Evolutionary conservation across 495 filamentous ascomycete species (phyloP).

Genomic region (Terfezia claveryi): DNA sequence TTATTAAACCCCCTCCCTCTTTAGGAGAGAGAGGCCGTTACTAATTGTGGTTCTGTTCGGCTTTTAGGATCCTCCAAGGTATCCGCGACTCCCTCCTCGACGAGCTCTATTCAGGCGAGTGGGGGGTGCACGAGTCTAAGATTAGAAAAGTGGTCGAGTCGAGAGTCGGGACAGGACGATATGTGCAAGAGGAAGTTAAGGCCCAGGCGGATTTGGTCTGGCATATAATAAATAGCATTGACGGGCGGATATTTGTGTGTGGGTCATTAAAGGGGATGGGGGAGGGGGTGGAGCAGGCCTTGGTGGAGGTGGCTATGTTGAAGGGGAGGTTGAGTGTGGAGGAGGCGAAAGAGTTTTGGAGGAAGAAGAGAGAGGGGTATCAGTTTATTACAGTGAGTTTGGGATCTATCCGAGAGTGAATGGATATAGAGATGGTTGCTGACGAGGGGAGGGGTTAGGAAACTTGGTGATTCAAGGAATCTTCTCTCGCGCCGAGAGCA

Average conservation of each 20-base stretch:
- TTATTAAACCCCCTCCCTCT: not conserved
- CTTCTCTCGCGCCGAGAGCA: too few relatives aligned
- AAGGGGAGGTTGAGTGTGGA: conserved; percentile 54
- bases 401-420: too few relatives aligned
- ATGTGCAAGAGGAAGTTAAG: conserved; percentile 71
- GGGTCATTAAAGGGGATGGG: conserved; percentile 91
- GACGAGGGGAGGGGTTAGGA: too few relatives aligned
- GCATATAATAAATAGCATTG: conserved; percentile 82
- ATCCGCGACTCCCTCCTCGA: conserved; percentile 78
- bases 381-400: conserved; percentile 64
- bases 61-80: conserved; percentile 56
- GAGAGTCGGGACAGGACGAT: conserved; percentile 49
- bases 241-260: conserved; percentile 88
- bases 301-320: conserved; percentile 58
- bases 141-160: conserved; percentile 88
- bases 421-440: too few relatives aligned
- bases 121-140: conserved; percentile 79
- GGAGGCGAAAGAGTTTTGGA: conserved; percentile 59
- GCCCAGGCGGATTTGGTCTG: conserved; percentile 87
- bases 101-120: conserved; percentile 88
- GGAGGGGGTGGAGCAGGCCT: conserved; percentile 70
- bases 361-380: conserved; percentile 57
- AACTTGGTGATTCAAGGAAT: too few relatives aligned
- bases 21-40: too few relatives aligned
- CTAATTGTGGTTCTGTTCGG: too few relatives aligned